Evolutionary conservation across 2,329 filamentous ascomycete species (phyloP).

Genomic region (Hymenoscyphus infarciens): DNA sequence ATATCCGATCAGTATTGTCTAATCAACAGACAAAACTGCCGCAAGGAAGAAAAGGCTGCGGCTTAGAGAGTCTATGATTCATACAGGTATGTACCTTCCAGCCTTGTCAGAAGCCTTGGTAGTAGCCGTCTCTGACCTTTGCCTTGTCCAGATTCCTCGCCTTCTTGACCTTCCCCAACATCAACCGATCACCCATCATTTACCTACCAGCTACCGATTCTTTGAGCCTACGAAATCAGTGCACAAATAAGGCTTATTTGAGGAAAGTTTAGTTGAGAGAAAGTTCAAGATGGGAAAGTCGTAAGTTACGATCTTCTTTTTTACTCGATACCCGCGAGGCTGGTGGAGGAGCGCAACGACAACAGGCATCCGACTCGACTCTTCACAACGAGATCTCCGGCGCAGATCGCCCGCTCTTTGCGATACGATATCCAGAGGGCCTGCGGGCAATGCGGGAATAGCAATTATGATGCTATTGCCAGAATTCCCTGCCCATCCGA

Average conservation of each 20-base stretch:
- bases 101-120: constrained; percentile 2
- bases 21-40: neutral
- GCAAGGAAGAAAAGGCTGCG: neutral
- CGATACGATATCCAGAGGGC: neutral
- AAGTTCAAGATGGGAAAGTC: constrained; percentile 49
- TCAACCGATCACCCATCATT: neutral
- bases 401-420: neutral
- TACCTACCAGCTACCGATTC: neutral
- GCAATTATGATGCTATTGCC: neutral
- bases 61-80: neutral
- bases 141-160: constrained; percentile 1
- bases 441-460: neutral
- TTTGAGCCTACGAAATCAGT: neutral
- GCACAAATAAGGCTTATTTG: constrained; percentile 5
- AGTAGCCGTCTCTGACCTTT: constrained; percentile 10
- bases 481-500: neutral
- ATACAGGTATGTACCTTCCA: neutral
- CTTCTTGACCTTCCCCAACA: neutral
- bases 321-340: constrained; percentile 2
- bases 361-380: neutral
- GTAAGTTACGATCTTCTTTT: constrained; percentile 40
- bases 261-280: constrained; percentile 1
- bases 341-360: neutral
- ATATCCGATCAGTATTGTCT: neutral
- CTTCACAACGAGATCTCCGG: neutral